Conservation (phyloP, 2,329 filamentous ascomycete genomes). For the Hypoxylon rubiginosum region DNA sequence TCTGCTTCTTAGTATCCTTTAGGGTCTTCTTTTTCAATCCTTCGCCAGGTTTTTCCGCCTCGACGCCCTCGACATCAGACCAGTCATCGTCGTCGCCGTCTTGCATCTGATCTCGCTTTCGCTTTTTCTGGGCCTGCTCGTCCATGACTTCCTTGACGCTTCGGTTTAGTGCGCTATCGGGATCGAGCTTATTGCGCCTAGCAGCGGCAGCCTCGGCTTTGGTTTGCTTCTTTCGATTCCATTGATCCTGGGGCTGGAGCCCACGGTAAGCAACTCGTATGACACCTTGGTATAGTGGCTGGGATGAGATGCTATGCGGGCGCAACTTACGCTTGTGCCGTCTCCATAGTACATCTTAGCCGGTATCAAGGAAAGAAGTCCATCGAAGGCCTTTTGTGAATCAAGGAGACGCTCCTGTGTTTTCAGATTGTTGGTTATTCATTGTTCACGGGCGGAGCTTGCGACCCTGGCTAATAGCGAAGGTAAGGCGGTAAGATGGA, state of each 20-base stretch:
- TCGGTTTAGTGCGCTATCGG: conserved; percentile 82
- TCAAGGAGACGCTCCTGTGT: conserved; percentile 68
- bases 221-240: conserved; percentile 94
- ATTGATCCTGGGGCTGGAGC: conserved; percentile 78
- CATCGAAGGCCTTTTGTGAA: conserved; percentile 83
- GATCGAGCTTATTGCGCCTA: conserved; percentile 90
- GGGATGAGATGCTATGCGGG: not conserved
- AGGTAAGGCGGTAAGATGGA: conserved; percentile 41
- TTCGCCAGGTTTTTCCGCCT: conserved; percentile 73
- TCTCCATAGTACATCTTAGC: conserved; percentile 92
- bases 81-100: conserved; percentile 62
- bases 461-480: conserved; percentile 30
- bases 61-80: conserved; percentile 64
- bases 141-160: conserved; percentile 95
- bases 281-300: not conserved
- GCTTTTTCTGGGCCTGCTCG: conserved; percentile 81
- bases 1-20: conserved; percentile 61
- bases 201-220: conserved; percentile 88
- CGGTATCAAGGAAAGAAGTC: conserved; percentile 87
- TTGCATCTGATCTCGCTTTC: conserved; percentile 70
- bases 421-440: conserved; percentile 42
- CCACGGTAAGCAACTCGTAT: conserved; percentile 32
- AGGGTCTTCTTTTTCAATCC: conserved; percentile 67
- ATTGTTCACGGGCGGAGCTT: conserved; percentile 35
- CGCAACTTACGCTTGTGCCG: conserved; percentile 79